These are phyloP conservation scores for Cutaneotrichosporon cavernicola DNA, from an alignment of 1,284 basidiomycete genomes.

Conservation along the genomic window DNA sequence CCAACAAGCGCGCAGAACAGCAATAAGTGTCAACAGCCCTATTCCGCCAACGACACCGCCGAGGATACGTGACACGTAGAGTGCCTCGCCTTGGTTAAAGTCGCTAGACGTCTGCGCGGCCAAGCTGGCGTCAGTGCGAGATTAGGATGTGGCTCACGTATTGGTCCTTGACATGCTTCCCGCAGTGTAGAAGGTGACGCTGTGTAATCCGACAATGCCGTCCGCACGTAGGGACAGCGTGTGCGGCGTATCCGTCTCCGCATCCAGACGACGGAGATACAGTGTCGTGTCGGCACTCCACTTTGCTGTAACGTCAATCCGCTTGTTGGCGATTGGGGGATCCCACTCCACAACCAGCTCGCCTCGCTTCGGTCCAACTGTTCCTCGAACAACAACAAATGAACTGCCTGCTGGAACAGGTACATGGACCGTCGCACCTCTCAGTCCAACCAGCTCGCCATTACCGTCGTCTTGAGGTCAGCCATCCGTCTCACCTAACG, in stretches of 20 bases:
- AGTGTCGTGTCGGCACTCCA: not conserved
- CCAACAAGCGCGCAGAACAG: constrained; percentile 1
- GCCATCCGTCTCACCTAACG: not conserved
- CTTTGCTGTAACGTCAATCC: not conserved
- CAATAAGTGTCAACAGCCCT: not conserved
- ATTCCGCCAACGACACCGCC: constrained; percentile 1
- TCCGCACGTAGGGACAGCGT: not conserved
- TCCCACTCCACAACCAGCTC: constrained; percentile 1
- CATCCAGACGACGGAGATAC: not conserved
- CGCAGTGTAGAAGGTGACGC: not conserved
- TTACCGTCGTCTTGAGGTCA: constrained; percentile 3
- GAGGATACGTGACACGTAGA: not conserved
- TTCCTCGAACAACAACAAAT: not conserved
- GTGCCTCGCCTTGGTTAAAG: not conserved
- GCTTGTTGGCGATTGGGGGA: not conserved
- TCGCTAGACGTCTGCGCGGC: not conserved
- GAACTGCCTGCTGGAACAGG: not conserved
- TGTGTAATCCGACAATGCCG: not conserved
- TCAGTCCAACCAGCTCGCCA: not conserved
- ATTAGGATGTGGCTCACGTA: not conserved
- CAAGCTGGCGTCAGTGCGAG: not conserved
- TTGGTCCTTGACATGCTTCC: not conserved
- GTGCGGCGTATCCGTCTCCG: not conserved
- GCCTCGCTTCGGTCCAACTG: not conserved
- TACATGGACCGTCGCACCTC: not conserved